Evolutionary conservation across 495 filamentous ascomycete species (phyloP), one percentile per base, ranked within the genome.

Genomic region (Aspergillus sclerotiicarbonarius): DNA sequence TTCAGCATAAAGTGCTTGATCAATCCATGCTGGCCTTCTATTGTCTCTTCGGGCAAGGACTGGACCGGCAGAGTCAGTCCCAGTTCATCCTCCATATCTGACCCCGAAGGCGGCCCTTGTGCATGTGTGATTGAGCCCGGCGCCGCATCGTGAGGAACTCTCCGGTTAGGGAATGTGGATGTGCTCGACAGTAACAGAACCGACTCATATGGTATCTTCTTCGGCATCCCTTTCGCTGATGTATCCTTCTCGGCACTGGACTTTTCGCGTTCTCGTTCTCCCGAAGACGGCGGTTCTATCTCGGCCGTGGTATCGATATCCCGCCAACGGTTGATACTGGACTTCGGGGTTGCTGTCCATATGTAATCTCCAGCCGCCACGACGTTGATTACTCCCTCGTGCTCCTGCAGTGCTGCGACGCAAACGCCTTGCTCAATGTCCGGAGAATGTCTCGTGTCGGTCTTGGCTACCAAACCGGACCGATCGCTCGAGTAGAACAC

Each of bases 401-500:
- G 88, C 66, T 98, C 94, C 67, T 97, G 91, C 25, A 90, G 86
- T 12, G 96, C 81, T 15, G 93, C 92, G 19, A 98, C 76, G 29
- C 88, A 96, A 21, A 94, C 72, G 8, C 94, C 94, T 61, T 98
- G 90, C 67, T 97, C 92, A 71, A 90, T 81, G 58, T 96, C 90
- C 13, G 85, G 81, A 12, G 83, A 85, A 50, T 84, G 82, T 39
- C 92, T 81, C 9, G 90, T 84, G 71, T 98, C 95, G 6, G 92
- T 98, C 78, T 97, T 98, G 33, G 91, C 93, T 43, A 98, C 88
- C 54, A 97, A 69, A 2, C 94, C 94, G 5, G 90, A 91, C 19
- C 92, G 83, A 70, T 98, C 94, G 64, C 89, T 90, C 32, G 92
- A 97, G 73, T 97, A 96, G 68, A 98, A 96, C 12, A 96, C 83